Evolutionary conservation across 139 green algal genomes (phyloP), one percentile per base, ranked within the genome.

Genomic region (Deuterostichococcus epilithicus): DNA sequence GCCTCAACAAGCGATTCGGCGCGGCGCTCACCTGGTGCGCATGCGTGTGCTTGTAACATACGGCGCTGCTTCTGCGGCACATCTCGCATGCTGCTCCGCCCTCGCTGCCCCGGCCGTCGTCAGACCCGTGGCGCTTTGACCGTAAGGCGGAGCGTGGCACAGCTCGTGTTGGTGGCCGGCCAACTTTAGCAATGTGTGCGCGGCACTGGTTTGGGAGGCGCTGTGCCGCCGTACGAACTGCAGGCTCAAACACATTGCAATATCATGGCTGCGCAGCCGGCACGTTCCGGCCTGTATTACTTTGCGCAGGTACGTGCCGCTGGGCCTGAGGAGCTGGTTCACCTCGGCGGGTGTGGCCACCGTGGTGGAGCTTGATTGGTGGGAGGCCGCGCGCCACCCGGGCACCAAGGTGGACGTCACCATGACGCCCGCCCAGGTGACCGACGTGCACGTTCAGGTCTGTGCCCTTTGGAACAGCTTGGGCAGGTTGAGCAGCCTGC

Each of bases 311-410:
- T 96, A 91, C 68, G 91, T 96, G 37, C 91, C 91, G 0, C 76
- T 94, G 68, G 87, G 88, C 1, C 58, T 95, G 26, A 59, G 69
- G 1, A 15, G 33, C 5, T 96, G 89, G 89, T 96, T 96, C 44
- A 36, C 45, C 6, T 2, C 15, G 0, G 37, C 37, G 1, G 86
- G 84, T 6, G 83, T 94, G 20, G 44, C 1, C 0, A 87, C 88
- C 36, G 88, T 95, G 60, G 71, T 76, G 32, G 91, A 95, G 81
- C 60, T 96, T 77, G 88, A 92, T 65, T 96, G 91, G 91, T 96
- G 91, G 92, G 77, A 94, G 70, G 75, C 83, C 47, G 80, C 79
- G 2, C 38, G 76, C 39, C 87, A 93, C 72, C 68, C 68, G 0
- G 60, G 47, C 52, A 71, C 47, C 32, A 52, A 39, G 34, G 60